Conservation (phyloP, 176 grass and related monocot genomes). For the Echinochloa phyllopogon region DNA sequence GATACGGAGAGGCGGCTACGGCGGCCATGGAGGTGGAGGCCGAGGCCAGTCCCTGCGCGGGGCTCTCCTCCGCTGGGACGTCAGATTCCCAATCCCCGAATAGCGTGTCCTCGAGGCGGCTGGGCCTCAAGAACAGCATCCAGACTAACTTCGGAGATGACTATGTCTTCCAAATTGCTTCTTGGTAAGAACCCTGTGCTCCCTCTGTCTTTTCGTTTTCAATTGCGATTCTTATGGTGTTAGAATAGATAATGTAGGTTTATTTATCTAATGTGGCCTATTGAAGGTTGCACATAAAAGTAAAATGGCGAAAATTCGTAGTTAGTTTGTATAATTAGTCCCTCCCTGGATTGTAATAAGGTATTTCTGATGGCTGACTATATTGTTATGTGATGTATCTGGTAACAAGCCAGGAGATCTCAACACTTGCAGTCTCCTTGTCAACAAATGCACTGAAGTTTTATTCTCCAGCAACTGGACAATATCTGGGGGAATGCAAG, state of each 20-base stretch:
- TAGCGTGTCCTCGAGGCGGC: constrained; percentile 31
- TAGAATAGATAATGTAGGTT: background rate
- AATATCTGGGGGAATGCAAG: constrained; percentile 80
- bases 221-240: background rate
- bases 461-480: constrained; percentile 81
- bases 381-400: constrained; percentile 32
- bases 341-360: background rate
- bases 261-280: background rate
- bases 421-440: constrained; percentile 78
- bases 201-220: background rate
- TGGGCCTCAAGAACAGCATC: constrained; percentile 75
- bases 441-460: constrained; percentile 81
- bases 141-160: constrained; percentile 95
- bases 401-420: constrained; percentile 80
- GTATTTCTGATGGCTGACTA: background rate
- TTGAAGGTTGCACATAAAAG: background rate
- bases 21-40: constrained; percentile 47
- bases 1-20: background rate
- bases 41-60: background rate
- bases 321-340: background rate
- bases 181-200: constrained; percentile 50
- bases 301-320: background rate
- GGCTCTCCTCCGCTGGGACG: background rate
- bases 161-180: constrained; percentile 89
- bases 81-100: background rate